phyloP scores from a whole-genome alignment of 2,329 filamentous ascomycete species.

The Exophiala sideris region DNA sequence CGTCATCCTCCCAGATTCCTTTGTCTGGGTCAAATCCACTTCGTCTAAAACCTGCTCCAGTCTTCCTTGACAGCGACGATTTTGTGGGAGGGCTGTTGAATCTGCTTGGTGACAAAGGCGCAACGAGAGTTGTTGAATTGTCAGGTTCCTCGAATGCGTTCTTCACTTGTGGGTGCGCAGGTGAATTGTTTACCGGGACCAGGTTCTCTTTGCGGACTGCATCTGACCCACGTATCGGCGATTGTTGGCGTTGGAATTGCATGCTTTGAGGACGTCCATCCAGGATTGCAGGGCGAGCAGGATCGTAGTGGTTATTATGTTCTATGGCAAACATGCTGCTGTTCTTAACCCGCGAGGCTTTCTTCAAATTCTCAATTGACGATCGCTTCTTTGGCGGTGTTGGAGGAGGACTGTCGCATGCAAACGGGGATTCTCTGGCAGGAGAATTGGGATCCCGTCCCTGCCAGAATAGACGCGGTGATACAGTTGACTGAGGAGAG shows the following conservation, averaged over 20 bases:
- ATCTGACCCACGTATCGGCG: constrained; percentile 28
- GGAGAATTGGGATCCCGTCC: constrained; percentile 66
- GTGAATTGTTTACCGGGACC: constrained; percentile 31
- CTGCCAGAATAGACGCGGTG: constrained; percentile 90
- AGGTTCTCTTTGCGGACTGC: constrained; percentile 53
- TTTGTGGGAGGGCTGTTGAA: constrained; percentile 78
- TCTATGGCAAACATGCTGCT: constrained; percentile 95
- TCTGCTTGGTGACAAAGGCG: constrained; percentile 59
- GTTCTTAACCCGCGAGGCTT: constrained; percentile 92
- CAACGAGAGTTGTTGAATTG: constrained; percentile 22
- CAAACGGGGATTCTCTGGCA: constrained; percentile 68
- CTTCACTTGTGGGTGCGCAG: constrained; percentile 45
- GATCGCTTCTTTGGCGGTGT: constrained; percentile 74
- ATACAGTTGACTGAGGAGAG: constrained; percentile 64
- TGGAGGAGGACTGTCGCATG: constrained; percentile 55
- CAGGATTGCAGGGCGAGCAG: constrained; percentile 69
- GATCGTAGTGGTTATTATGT: constrained; percentile 89
- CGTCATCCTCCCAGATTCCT: constrained; percentile 65
- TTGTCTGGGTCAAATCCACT: constrained; percentile 62
- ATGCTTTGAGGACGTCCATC: constrained; percentile 61
- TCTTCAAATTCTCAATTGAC: constrained; percentile 93
- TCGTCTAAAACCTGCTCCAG: constrained; percentile 42
- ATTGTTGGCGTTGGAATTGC: constrained; percentile 19
- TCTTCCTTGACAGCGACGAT: constrained; percentile 76
- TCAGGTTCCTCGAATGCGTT: constrained; percentile 4